Percentiles rank a stretch among this genome's conserved stretches.
These are phyloP conservation scores for Thalassiosira profunda DNA, from an alignment of 108 stramenopile genomes.

Conservation along the genomic window DNA sequence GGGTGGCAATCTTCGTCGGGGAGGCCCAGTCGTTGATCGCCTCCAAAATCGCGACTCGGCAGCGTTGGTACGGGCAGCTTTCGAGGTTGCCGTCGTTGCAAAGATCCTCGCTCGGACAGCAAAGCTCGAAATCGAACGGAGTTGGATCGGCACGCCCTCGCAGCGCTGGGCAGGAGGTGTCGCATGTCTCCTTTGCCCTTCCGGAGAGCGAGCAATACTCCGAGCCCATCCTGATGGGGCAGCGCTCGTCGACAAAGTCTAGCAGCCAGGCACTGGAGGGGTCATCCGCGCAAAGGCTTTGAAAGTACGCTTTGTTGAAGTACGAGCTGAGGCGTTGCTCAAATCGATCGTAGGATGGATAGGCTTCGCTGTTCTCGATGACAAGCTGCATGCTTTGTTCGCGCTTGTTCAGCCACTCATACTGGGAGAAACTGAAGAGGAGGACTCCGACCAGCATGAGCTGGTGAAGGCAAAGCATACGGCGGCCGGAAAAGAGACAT, in stretches of 20 bases:
- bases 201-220: slow-evolving; percentile 6
- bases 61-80: slow-evolving; percentile 42
- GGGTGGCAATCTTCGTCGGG: slow-evolving; percentile 15
- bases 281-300: slow-evolving; percentile 32
- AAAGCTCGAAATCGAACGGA: slow-evolving; percentile 2
- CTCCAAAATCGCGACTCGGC: slow-evolving; percentile 26
- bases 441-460: slow-evolving; percentile 21
- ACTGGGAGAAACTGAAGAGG: slow-evolving; percentile 22
- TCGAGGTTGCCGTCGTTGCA: slow-evolving; percentile 14
- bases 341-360: slow-evolving; percentile 39
- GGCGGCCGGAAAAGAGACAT: slow-evolving; percentile 27
- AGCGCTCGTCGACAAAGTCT: slow-evolving; percentile 24
- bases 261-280: slow-evolving; percentile 14
- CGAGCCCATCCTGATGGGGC: slow-evolving; percentile 30
- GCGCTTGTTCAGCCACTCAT: slow-evolving; percentile 27
- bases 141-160: background rate
- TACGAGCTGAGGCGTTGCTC: slow-evolving; percentile 17
- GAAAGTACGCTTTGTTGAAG: slow-evolving; percentile 44
- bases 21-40: slow-evolving; percentile 11
- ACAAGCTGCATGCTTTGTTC: slow-evolving; percentile 15
- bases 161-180: slow-evolving; percentile 15
- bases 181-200: slow-evolving; percentile 8
- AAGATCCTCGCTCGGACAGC: slow-evolving; percentile 32
- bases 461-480: slow-evolving; percentile 35
- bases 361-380: slow-evolving; percentile 9